Evolutionary conservation across 2,329 filamentous ascomycete genomes (phyloP).

Genomic region (Ophiostoma triangulosporum): DNA sequence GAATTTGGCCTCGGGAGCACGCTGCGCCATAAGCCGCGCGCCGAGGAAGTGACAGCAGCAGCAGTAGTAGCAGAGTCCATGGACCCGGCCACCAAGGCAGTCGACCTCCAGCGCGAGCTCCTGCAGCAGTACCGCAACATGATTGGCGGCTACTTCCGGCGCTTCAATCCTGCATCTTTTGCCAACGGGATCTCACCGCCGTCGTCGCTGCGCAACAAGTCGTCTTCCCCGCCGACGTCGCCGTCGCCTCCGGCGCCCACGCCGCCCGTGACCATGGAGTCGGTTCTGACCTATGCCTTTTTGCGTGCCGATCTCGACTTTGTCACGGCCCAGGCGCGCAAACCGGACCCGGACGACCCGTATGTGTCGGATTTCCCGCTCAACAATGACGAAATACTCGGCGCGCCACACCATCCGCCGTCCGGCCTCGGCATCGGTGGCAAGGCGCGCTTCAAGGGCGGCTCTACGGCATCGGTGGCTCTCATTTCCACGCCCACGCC

Average conservation of each 20-base stretch:
- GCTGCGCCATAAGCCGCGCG: slow-evolving; percentile 32
- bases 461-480: slow-evolving; percentile 80
- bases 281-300: slow-evolving; percentile 82
- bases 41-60: not conserved
- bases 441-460: slow-evolving; percentile 70
- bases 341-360: slow-evolving; percentile 59
- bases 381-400: slow-evolving; percentile 74
- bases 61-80: not conserved
- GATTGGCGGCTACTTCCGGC: slow-evolving; percentile 86
- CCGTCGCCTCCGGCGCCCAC: not conserved
- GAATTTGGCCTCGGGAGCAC: slow-evolving; percentile 70
- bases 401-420: slow-evolving; percentile 39
- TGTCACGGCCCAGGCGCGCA: slow-evolving; percentile 73
- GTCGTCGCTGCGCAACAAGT: slow-evolving; percentile 9
- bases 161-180: slow-evolving; percentile 77
- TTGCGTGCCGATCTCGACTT: slow-evolving; percentile 91
- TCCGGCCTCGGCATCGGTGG: slow-evolving; percentile 57
- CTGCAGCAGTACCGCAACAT: slow-evolving; percentile 67
- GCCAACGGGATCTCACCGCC: slow-evolving; percentile 12
- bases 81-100: not conserved
- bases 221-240: not conserved
- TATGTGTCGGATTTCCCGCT: slow-evolving; percentile 62
- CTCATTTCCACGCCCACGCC: slow-evolving; percentile 87
- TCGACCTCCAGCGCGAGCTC: slow-evolving; percentile 53
- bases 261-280: slow-evolving; percentile 47